A percentile compares a stretch with the other conserved stretches of the same genome.
Evolutionary conservation across 2,329 filamentous ascomycete genomes (phyloP).

Genomic region (Aureobasidium sp.): DNA sequence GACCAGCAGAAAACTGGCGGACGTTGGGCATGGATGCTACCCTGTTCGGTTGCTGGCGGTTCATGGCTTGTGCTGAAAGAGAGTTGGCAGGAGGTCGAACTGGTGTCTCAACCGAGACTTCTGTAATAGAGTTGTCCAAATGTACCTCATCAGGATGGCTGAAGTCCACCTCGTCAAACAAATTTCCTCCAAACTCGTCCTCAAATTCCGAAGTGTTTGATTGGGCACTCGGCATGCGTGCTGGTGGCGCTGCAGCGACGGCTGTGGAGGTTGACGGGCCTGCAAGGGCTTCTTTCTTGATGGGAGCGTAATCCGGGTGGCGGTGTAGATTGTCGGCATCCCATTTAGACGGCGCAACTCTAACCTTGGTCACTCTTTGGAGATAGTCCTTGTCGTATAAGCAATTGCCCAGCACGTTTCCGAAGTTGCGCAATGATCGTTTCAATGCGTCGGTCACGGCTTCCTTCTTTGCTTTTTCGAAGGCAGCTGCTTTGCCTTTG

Average conservation of each 20-base stretch:
- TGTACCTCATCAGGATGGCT: slow-evolving; percentile 68
- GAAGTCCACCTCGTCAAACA: slow-evolving; percentile 48
- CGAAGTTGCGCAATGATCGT: slow-evolving; percentile 80
- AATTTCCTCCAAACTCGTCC: slow-evolving; percentile 47
- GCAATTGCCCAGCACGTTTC: slow-evolving; percentile 96
- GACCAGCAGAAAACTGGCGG: background rate
- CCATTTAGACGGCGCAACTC: slow-evolving; percentile 68
- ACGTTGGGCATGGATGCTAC: slow-evolving; percentile 24
- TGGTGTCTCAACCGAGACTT: slow-evolving; percentile 17
- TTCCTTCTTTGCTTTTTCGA: slow-evolving; percentile 98
- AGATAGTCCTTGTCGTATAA: slow-evolving; percentile 96
- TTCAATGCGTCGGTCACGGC: slow-evolving; percentile 93
- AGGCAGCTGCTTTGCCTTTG: slow-evolving; percentile 88
- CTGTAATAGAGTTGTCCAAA: slow-evolving; percentile 33
- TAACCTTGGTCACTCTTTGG: slow-evolving; percentile 81
- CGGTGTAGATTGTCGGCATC: slow-evolving; percentile 72
- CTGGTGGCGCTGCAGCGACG: slow-evolving; percentile 13
- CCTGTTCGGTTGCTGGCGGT: slow-evolving; percentile 16
- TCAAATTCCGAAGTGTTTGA: slow-evolving; percentile 37
- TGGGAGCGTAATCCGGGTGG: slow-evolving; percentile 60
- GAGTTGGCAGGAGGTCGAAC: slow-evolving; percentile 6
- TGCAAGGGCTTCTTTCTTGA: slow-evolving; percentile 45
- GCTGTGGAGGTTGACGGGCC: slow-evolving; percentile 13
- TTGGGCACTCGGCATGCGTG: slow-evolving; percentile 21
- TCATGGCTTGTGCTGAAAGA: slow-evolving; percentile 17